A percentile compares a stretch with the other conserved stretches of the same genome.
Evolutionary conservation across 768 basidiomycete genomes (phyloP).

Genomic region (Multifurca ochricompacta): DNA sequence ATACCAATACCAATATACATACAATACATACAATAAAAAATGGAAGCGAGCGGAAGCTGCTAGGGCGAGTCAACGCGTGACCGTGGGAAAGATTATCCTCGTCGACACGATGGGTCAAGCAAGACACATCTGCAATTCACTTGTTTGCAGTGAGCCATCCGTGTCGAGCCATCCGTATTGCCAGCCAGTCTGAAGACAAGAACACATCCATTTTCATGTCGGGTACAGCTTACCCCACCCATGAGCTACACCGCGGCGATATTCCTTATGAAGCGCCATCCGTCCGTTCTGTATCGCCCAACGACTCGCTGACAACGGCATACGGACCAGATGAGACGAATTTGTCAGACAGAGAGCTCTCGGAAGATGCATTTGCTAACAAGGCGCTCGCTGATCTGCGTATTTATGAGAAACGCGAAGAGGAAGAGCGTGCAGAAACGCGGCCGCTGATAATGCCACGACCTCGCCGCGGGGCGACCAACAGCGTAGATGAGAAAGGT

Average conservation of each 20-base stretch:
- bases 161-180: background rate
- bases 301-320: slow-evolving; percentile 40
- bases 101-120: too few species aligned
- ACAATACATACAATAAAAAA: too few species aligned
- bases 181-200: background rate
- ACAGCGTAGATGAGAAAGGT: slow-evolving; percentile 35
- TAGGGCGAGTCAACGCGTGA: background rate
- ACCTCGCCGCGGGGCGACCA: slow-evolving; percentile 23
- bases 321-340: slow-evolving; percentile 41
- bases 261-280: slow-evolving; percentile 37
- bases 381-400: slow-evolving; percentile 31
- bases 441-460: slow-evolving; percentile 30
- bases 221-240: slow-evolving; percentile 6
- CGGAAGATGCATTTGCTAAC: slow-evolving; percentile 31
- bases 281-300: slow-evolving; percentile 40
- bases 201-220: slow-evolving; percentile 4
- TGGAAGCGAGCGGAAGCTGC: background rate
- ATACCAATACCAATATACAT: too few species aligned
- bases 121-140: too few species aligned
- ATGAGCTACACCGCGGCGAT: slow-evolving; percentile 22
- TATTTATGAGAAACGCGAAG: slow-evolving; percentile 30
- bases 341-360: slow-evolving; percentile 33
- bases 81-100: background rate
- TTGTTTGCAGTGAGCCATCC: too few species aligned
- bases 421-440: slow-evolving; percentile 31